Evolutionary conservation across 208 protist species (phyloP), one percentile per base, ranked within the genome.

Genomic region (Tritrichomonas foetus): DNA sequence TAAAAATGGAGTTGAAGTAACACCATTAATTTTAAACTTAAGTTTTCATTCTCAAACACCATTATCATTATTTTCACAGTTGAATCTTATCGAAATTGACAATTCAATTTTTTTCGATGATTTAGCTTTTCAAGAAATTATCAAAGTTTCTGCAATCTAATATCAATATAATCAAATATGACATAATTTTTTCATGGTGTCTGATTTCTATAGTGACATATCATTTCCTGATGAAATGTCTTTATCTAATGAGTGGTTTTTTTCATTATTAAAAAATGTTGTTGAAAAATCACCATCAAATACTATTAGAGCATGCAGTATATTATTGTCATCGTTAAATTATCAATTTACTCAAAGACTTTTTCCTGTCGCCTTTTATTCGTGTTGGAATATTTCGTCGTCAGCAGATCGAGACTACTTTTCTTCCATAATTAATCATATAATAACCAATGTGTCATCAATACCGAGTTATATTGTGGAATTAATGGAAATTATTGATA

Each of bases 321-420:
- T 9, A 39, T 44, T 89, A 11, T 5, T 57, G 8, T 39, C 0
- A n/a, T n/a, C n/a, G n/a, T 14, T 57, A 3, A 53, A 39, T 36
- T 33, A 1, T 14, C 27, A 9, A 27, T 89, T 89, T 47, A n/a
- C 47, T 3, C 0, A 57, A 30, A 11, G 39, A 57, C 16, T 89
- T 13, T 57, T 89, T 50, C 78, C 78, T 27, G 57, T 89, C 39
- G 78, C 78, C 16, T 89, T 89, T 47, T 89, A 44, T n/a, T 61
- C 47, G 20, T 89, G 78, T n/a, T 89, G 78, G 78, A 25, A 41
- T 1, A n/a, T 47, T 27, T 25, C 47, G 0, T 20, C 44, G 11
- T 39, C 33, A n/a, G 3, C 0, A 33, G 41, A 89, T 47, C 44
- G 47, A 57, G 16, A 33, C 14, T 25, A 25, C 22, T 89, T 89